phyloP scores from a whole-genome alignment of 2,329 filamentous ascomycete genomes.

The Aspergillus aculeatinus region DNA sequence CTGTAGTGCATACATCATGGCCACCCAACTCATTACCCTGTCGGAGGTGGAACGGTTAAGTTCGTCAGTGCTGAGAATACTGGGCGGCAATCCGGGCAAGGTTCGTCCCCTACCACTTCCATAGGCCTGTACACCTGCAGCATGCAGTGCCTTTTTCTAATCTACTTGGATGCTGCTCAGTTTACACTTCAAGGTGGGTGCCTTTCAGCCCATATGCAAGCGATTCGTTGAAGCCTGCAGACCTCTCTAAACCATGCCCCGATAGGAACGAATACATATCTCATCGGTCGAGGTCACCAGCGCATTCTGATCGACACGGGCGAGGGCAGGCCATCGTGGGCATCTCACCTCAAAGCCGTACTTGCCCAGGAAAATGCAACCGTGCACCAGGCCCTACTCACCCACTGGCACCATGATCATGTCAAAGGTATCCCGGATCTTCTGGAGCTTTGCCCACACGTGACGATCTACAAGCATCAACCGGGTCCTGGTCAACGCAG shows the following conservation, averaged over 20 bases:
- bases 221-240: background rate
- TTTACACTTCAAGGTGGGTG: conserved; percentile 60
- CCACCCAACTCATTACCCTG: conserved; percentile 61
- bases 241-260: background rate
- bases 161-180: conserved; percentile 19
- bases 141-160: background rate
- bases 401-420: conserved; percentile 93
- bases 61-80: conserved; percentile 73
- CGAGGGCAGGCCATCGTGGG: conserved; percentile 76
- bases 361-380: conserved; percentile 67
- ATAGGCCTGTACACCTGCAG: background rate
- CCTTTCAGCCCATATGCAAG: background rate
- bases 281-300: conserved; percentile 71
- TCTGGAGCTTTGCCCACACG: conserved; percentile 60
- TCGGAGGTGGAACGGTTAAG: conserved; percentile 76
- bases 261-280: conserved; percentile 85
- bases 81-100: conserved; percentile 90
- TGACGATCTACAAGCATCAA: conserved; percentile 65
- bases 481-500: conserved; percentile 52
- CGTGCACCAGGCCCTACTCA: conserved; percentile 71
- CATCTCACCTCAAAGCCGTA: conserved; percentile 61
- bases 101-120: conserved; percentile 35
- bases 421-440: conserved; percentile 72
- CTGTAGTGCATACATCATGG: conserved; percentile 48
- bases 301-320: conserved; percentile 89